phyloP scores from a whole-genome alignment of 148 eudicot species.

The Cornus controversa region DNA sequence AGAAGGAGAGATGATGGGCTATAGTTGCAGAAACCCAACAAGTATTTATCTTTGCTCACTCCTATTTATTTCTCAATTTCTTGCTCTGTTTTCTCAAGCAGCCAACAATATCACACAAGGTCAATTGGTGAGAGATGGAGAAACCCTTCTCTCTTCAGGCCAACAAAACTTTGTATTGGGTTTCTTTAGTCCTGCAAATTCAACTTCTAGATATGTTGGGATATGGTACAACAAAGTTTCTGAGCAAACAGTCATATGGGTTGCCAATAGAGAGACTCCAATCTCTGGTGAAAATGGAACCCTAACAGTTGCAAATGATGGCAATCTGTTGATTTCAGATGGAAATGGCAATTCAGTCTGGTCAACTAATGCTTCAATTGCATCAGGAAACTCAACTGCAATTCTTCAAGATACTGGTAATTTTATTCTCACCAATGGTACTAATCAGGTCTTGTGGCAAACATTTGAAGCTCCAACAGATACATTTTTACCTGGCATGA shows the following conservation, averaged over 20 bases:
- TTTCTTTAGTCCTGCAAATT: conserved; percentile 62
- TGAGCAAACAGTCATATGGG: conserved; percentile 51
- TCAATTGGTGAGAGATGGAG: conserved; percentile 35
- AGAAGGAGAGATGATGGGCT: background rate
- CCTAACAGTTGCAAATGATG: conserved; percentile 33
- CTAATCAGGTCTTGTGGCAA: conserved; percentile 39
- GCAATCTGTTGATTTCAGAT: conserved; percentile 40
- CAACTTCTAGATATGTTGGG: conserved; percentile 60
- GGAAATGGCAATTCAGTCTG: conserved; percentile 28
- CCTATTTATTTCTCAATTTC: conserved; percentile 3
- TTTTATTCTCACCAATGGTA: conserved; percentile 12
- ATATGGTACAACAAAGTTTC: conserved; percentile 47
- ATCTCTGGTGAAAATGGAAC: conserved; percentile 30
- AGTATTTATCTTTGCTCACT: background rate
- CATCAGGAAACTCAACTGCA: conserved; percentile 22
- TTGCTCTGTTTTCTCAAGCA: conserved; percentile 9
- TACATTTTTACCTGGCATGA: conserved; percentile 41
- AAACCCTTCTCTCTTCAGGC: conserved; percentile 45
- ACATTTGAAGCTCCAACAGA: conserved; percentile 55
- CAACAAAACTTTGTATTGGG: conserved; percentile 50
- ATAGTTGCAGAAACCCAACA: background rate
- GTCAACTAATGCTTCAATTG: conserved; percentile 33
- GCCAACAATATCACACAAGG: conserved; percentile 29
- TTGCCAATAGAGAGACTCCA: conserved; percentile 65
- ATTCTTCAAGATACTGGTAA: conserved; percentile 45